These are phyloP conservation scores for Candida peoriensis DNA, from an alignment of 805 yeast genomes.

Conservation along the genomic window DNA sequence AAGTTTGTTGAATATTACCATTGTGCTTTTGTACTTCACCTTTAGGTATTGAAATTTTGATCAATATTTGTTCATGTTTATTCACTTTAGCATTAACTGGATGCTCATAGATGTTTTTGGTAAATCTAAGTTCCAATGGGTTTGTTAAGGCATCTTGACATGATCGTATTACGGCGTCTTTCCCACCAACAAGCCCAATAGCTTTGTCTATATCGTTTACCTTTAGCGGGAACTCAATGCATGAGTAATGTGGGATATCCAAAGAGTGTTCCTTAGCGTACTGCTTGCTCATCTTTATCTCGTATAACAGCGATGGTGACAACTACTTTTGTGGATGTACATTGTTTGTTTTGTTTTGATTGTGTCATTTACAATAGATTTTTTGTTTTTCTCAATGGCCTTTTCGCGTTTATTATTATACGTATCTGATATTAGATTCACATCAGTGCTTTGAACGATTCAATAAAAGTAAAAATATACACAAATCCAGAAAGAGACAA, in stretches of 20 bases:
- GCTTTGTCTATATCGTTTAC: slow-evolving; percentile 64
- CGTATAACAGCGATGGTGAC: too few species aligned
- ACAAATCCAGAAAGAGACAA: too few species aligned
- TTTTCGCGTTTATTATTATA: too few species aligned
- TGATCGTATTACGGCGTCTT: slow-evolving; percentile 28
- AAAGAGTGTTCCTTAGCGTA: slow-evolving; percentile 53
- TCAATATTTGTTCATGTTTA: slow-evolving; percentile 49
- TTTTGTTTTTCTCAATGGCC: too few species aligned
- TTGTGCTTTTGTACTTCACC: slow-evolving; percentile 37
- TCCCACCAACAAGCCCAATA: slow-evolving; percentile 65
- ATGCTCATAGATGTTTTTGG: slow-evolving; percentile 42
- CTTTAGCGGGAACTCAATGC: slow-evolving; percentile 74
- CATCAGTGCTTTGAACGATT: not conserved
- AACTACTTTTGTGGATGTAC: not conserved
- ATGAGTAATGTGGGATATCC: slow-evolving; percentile 68
- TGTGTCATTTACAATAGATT: not conserved
- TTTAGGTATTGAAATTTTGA: slow-evolving; percentile 60
- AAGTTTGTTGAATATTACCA: slow-evolving; percentile 39
- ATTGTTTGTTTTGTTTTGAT: not conserved
- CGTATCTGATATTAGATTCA: too few species aligned
- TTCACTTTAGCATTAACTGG: slow-evolving; percentile 54
- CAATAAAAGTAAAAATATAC: not conserved
- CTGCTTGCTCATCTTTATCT: slow-evolving; percentile 21
- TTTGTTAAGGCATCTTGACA: slow-evolving; percentile 25
- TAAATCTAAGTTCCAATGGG: slow-evolving; percentile 36